Evolutionary conservation across 2,329 filamentous ascomycete species (phyloP), one percentile per base, ranked within the genome.

Genomic region (Botrytis fabae): DNA sequence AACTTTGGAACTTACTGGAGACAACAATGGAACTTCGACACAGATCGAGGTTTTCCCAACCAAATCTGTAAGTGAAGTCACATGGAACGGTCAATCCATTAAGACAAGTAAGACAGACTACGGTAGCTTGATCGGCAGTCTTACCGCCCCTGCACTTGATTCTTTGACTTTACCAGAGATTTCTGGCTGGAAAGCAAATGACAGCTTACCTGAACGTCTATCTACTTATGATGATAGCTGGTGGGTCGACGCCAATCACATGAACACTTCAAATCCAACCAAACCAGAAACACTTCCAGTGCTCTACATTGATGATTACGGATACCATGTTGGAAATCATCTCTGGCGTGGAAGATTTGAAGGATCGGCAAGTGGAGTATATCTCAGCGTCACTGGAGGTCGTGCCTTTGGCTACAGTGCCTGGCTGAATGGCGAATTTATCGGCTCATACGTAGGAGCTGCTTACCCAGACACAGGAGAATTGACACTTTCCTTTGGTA

Each of bases 401-500:
- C 59, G 60, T 38, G 72, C 72, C 5, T 71, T 72, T 38, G 74
- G 74, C 25, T 75, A 73, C 35, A 75, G 73, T 40, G 75, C 63
- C 3, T 76, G 68, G 84, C 79, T 90, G 0, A 90, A 90, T 79
- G 85, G 85, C 18, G 78, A 85, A 4, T 87, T 87, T 78, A 79
- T 90, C 12, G 87, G 87, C 42, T 88, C 87, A 0, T 86, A 84
- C 25, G 18, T 72, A n/a, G 70, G 80, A 70, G 83, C 85, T 0
- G 83, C 83, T 8, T 71, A 80, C 4, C 79, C 80, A 10, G 70
- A 68, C 2, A 76, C 79, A 2, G 81, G 82, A 4, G 82, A 80
- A 5, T 76, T 81, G 18, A 57, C 59, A 69, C 63, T 62, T 22
- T 75, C 68, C 16, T 73, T 73, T 40, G 78, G 81, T 60, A 86